Base-by-base conservation (phyloP, 1,284 basidiomycete genomes). In the Lignosus rhinocerotis region DNA sequence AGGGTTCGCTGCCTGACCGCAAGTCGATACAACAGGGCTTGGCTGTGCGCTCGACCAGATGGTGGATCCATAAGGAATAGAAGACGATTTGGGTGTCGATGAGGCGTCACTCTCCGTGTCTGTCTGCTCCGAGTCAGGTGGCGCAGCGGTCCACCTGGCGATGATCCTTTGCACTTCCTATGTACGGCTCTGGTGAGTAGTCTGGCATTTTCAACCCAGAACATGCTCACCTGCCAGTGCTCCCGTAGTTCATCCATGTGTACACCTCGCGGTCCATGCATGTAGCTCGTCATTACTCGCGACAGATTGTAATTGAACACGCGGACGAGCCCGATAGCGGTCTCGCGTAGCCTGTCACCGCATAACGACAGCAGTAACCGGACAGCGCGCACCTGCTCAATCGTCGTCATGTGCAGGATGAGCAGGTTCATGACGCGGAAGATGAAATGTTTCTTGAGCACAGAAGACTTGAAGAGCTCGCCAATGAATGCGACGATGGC, bases 321-420 rank as follows among this genome's bases (percentile, higher is more conserved):
- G 42, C 4, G 42, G n/a, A 19, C 7, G 42, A 17, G 21, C 7
- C 6, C 53, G 46, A 16, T 55, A 11, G 19, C 48, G 8, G 55
- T 55, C 5, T 55, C 51, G 21, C 51, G 59, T 33, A 69, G 47
- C 10, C 45, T 46, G 19, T 56, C 59, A 38, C 63, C 60, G 11
- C 63, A 51, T 39, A 66, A 66, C n/a, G 42, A 44, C 9, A 69
- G 10, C 52, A 72, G 61, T 6, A 54, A 46, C 12, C 82, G 67
- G 12, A 70, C 60, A 2, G 68, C 70, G 19, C 68, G 64, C 9
- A 74, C 59, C 53, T 76, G 70, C 60, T 76, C 72, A 14, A 73
- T 55, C 6, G 67, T 60, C 6, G 32, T 50, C 57, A 72, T 66
- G 38, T 68, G 63, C 31, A 60, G 58, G 8, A 71, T 55, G 9